Percentiles rank a stretch among this genome's conserved stretches.
phyloP scores from a whole-genome alignment of 2,329 filamentous ascomycete species.

The Elsinoe ampelina region DNA sequence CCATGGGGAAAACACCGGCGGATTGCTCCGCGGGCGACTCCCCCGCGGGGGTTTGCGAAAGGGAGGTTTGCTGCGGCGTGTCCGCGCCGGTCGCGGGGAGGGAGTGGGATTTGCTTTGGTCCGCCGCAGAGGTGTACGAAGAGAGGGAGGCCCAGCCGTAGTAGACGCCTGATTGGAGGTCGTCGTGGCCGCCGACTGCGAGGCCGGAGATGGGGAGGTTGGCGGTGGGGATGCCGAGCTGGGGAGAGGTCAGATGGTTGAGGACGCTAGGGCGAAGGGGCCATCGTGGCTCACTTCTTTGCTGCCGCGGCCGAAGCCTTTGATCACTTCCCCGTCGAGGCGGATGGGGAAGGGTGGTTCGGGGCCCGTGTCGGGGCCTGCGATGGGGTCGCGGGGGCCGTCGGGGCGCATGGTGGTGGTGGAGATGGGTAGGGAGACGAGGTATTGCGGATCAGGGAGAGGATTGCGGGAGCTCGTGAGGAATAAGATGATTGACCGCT shows the following conservation, averaged over 20 bases:
- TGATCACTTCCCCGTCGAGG: conserved; percentile 79
- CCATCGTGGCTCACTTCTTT: conserved; percentile 79
- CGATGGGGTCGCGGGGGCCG: conserved; percentile 55
- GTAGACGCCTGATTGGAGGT: conserved; percentile 73
- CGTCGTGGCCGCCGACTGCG: conserved; percentile 54
- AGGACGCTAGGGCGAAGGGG: no score
- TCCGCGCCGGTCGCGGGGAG: conserved; percentile 17
- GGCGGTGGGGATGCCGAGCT: conserved; percentile 94
- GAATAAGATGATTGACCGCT: neutral
- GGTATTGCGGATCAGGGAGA: neutral
- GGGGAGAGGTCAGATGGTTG: neutral
- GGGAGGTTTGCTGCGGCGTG: conserved; percentile 15
- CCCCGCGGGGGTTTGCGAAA: neutral
- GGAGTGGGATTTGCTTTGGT: conserved; percentile 14
- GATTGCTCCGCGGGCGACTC: conserved; percentile 14
- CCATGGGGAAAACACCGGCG: conserved; percentile 62
- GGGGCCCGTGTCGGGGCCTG: conserved; percentile 66
- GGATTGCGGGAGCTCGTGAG: neutral
- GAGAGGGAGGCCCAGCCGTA: conserved; percentile 77
- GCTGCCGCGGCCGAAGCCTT: conserved; percentile 86
- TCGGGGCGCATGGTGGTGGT: conserved; percentile 30
- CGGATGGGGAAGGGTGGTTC: conserved; percentile 69
- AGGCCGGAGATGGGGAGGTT: conserved; percentile 67
- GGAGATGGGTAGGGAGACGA: neutral
- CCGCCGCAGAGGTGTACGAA: conserved; percentile 22